Conservation (phyloP, 495 filamentous ascomycete genomes). For the Penicillium egyptiacum region DNA sequence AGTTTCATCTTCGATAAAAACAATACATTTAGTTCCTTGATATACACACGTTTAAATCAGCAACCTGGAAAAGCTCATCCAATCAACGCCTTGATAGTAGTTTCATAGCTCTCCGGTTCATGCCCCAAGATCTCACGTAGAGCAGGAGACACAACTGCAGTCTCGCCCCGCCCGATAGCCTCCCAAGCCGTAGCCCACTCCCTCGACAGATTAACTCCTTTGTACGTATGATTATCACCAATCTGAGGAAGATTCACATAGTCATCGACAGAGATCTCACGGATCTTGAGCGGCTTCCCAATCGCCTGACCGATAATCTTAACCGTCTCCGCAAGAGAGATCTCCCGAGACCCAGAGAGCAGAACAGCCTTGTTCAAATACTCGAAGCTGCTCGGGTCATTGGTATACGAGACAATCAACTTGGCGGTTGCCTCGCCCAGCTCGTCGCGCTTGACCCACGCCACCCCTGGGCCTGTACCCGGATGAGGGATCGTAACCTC, state of each 20-base stretch:
- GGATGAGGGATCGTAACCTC: slow-evolving; percentile 54
- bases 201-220: slow-evolving; percentile 26
- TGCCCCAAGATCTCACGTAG: slow-evolving; percentile 41
- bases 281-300: slow-evolving; percentile 32
- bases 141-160: slow-evolving; percentile 33
- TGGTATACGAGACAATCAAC: slow-evolving; percentile 35
- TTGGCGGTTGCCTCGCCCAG: slow-evolving; percentile 49
- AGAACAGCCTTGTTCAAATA: slow-evolving; percentile 40
- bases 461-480: slow-evolving; percentile 44
- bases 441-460: slow-evolving; percentile 56
- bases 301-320: slow-evolving; percentile 33
- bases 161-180: slow-evolving; percentile 44
- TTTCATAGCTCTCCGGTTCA: slow-evolving; percentile 38
- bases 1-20: neutral
- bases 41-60: neutral
- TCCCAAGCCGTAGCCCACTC: slow-evolving; percentile 46
- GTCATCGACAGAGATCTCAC: slow-evolving; percentile 42
- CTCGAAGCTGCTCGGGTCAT: slow-evolving; percentile 19
- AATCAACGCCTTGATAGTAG: slow-evolving; percentile 24
- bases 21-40: neutral
- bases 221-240: slow-evolving; percentile 31
- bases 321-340: slow-evolving; percentile 42
- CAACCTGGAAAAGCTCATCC: neutral
- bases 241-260: slow-evolving; percentile 38
- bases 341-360: slow-evolving; percentile 40